Conservation (phyloP, 2,329 filamentous ascomycete genomes). For the Epichloe typhina region DNA sequence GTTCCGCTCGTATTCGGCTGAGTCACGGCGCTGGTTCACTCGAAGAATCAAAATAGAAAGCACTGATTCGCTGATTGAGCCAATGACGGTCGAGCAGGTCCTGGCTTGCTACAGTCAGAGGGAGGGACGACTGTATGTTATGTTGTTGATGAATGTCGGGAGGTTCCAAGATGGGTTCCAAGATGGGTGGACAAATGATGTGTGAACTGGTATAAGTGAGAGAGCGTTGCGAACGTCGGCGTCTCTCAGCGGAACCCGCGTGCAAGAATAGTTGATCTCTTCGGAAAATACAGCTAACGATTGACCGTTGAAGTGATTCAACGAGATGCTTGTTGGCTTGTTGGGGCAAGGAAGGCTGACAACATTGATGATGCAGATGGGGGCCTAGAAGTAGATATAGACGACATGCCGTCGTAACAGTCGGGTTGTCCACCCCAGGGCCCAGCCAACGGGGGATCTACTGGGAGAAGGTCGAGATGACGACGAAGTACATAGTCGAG, state of each 20-base stretch:
- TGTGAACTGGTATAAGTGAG: neutral
- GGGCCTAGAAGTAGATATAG: slow-evolving; percentile 10
- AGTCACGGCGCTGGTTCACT: neutral
- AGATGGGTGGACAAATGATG: neutral
- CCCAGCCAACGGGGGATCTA: slow-evolving; percentile 7
- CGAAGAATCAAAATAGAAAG: no score
- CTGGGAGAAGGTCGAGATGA: slow-evolving; percentile 3
- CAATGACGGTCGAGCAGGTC: neutral
- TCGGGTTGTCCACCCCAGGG: neutral
- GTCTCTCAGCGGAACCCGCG: neutral
- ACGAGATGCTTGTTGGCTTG: neutral
- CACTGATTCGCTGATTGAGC: neutral
- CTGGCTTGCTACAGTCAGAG: no score
- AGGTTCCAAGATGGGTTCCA: no score
- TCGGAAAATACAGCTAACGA: neutral
- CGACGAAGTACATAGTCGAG: neutral
- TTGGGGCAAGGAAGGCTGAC: neutral
- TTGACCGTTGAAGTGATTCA: neutral
- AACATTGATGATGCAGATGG: slow-evolving; percentile 3
- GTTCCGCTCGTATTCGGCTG: neutral
- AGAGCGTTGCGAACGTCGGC: neutral
- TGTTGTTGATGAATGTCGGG: no score
- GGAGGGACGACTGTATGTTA: no score
- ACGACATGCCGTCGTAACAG: slow-evolving; percentile 3
- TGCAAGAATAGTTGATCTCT: neutral